Percentiles rank a stretch among this genome's conserved stretches.
Evolutionary conservation across 129 eudicot species (phyloP).

Genomic region (Helianthus tuberosus): DNA sequence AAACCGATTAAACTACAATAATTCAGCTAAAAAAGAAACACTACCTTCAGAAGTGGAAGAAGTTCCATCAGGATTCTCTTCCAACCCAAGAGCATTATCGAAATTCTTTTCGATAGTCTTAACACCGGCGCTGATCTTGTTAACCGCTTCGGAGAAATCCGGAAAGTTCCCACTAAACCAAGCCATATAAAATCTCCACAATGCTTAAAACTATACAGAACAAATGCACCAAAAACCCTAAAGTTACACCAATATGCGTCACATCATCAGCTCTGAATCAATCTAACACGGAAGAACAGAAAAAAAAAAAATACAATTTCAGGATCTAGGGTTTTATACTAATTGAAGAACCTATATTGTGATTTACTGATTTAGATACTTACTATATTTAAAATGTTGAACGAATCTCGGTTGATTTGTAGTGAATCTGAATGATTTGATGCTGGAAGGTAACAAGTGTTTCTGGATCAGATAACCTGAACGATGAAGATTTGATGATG

Average conservation of each 20-base stretch:
- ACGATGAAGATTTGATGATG: too few relatives aligned
- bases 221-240: slow-evolving; percentile 38
- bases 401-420: slow-evolving; percentile 10
- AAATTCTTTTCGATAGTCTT: slow-evolving; percentile 93
- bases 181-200: slow-evolving; percentile 53
- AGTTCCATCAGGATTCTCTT: slow-evolving; percentile 53
- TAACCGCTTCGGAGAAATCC: slow-evolving; percentile 93
- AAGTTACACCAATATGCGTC: slow-evolving; percentile 1
- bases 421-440: slow-evolving; percentile 27
- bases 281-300: neutral
- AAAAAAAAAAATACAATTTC: neutral
- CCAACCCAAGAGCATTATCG: slow-evolving; percentile 87
- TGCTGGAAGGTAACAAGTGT: neutral
- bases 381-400: slow-evolving; percentile 1
- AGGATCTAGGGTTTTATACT: slow-evolving; percentile 21
- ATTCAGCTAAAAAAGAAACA: neutral
- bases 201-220: slow-evolving; percentile 10
- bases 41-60: slow-evolving; percentile 58
- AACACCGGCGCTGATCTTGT: slow-evolving; percentile 86
- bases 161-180: slow-evolving; percentile 94
- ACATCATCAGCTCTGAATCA: too few relatives aligned
- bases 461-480: too few relatives aligned
- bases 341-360: neutral
- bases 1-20: neutral
- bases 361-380: neutral